phyloP scores from a whole-genome alignment of 2,329 filamentous ascomycete genomes.

The Cytospora piceicola region DNA sequence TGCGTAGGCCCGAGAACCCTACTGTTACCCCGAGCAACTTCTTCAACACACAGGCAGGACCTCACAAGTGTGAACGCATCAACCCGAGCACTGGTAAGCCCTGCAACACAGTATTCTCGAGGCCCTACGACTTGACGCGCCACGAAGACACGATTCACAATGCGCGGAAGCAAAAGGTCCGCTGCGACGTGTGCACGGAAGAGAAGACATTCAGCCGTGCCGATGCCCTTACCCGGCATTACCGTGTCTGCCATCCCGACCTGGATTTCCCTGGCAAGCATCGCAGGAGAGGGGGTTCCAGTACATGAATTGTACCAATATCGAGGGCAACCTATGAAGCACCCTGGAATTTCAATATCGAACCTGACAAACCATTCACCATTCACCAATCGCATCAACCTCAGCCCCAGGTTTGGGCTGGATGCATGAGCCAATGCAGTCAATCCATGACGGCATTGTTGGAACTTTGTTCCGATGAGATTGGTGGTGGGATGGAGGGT shows the following conservation, averaged over 20 bases:
- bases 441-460: slow-evolving; percentile 12
- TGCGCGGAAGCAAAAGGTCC: slow-evolving; percentile 88
- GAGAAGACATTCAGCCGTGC: slow-evolving; percentile 97
- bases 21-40: slow-evolving; percentile 49
- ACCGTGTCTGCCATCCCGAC: slow-evolving; percentile 91
- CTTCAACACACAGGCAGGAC: slow-evolving; percentile 86
- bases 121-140: slow-evolving; percentile 93
- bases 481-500: slow-evolving; percentile 18
- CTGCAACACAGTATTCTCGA: slow-evolving; percentile 91
- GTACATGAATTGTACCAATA: slow-evolving; percentile 7
- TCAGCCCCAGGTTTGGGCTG: not conserved
- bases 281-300: slow-evolving; percentile 42
- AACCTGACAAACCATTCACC: not conserved
- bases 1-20: slow-evolving; percentile 43
- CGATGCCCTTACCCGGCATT: slow-evolving; percentile 91
- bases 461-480: slow-evolving; percentile 16
- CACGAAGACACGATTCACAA: slow-evolving; percentile 99
- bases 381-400: not conserved
- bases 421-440: slow-evolving; percentile 11
- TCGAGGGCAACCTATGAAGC: not conserved
- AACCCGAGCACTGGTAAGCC: slow-evolving; percentile 95
- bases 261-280: slow-evolving; percentile 76
- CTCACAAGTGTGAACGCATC: slow-evolving; percentile 89
- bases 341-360: not conserved
- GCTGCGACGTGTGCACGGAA: slow-evolving; percentile 89